A percentile compares a stretch with the other conserved stretches of the same genome.
Evolutionary conservation across 78 protist genomes (phyloP).

Genomic region (Dictyostelium capitatum): DNA sequence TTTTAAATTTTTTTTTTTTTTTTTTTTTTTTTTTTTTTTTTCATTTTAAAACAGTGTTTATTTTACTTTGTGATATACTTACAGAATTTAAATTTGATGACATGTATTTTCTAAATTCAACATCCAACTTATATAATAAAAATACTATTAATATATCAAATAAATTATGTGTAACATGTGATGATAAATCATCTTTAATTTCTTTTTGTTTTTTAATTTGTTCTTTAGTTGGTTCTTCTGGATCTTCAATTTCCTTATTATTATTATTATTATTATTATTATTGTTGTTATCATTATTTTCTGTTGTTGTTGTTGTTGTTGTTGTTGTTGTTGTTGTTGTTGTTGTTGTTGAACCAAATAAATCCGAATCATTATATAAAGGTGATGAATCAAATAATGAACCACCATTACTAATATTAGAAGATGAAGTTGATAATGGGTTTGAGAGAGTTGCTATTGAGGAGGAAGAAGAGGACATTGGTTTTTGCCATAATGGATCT

Average conservation of each 20-base stretch:
- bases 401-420: background rate
- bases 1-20: background rate
- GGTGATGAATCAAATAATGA: conserved; percentile 22
- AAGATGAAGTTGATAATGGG: background rate
- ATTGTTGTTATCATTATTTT: background rate
- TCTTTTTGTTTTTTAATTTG: conserved; percentile 14
- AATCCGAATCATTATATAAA: background rate
- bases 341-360: background rate
- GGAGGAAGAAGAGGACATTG: background rate
- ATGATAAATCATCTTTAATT: conserved; percentile 1
- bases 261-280: background rate
- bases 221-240: conserved; percentile 13
- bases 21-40: background rate
- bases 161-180: background rate
- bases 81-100: background rate
- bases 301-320: background rate
- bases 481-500: conserved; percentile 11
- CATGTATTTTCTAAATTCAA: conserved; percentile 45
- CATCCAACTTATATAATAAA: conserved; percentile 27
- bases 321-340: background rate
- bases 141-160: conserved; percentile 47
- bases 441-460: background rate
- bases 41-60: too few species aligned
- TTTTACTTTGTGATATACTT: background rate
- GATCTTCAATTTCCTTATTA: background rate